phyloP scores from a whole-genome alignment of 2,329 filamentous ascomycete genomes.

The Setomelanomma holmii region DNA sequence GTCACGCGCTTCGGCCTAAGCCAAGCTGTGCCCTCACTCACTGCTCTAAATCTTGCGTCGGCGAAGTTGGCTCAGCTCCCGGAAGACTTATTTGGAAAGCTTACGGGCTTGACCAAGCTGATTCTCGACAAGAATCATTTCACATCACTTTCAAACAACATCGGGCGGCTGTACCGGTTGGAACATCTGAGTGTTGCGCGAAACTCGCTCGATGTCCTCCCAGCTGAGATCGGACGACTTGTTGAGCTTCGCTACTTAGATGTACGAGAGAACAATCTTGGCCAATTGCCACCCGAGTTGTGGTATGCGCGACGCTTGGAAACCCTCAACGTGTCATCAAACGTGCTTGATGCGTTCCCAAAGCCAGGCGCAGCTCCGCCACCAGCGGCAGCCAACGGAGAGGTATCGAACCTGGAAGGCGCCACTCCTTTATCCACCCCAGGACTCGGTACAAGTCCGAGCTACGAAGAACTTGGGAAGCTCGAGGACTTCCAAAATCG shows the following conservation, averaged over 20 bases:
- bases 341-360: slow-evolving; percentile 88
- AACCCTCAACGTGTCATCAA: slow-evolving; percentile 93
- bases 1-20: slow-evolving; percentile 91
- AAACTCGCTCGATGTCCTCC: slow-evolving; percentile 84
- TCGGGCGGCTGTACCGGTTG: slow-evolving; percentile 81
- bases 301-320: slow-evolving; percentile 94
- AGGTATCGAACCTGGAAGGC: slow-evolving; percentile 44
- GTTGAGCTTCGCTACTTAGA: slow-evolving; percentile 85
- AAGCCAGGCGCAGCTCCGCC: slow-evolving; percentile 80
- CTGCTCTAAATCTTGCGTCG: slow-evolving; percentile 86
- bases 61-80: slow-evolving; percentile 88
- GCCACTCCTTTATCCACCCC: slow-evolving; percentile 57
- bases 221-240: slow-evolving; percentile 86
- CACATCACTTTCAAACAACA: slow-evolving; percentile 82
- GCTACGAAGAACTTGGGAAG: slow-evolving; percentile 77
- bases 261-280: slow-evolving; percentile 91
- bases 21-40: slow-evolving; percentile 78
- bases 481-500: slow-evolving; percentile 69
- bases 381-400: slow-evolving; percentile 33
- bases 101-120: slow-evolving; percentile 85
- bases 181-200: slow-evolving; percentile 94
- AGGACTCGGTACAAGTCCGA: slow-evolving; percentile 62
- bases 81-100: slow-evolving; percentile 85
- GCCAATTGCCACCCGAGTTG: slow-evolving; percentile 86
- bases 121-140: slow-evolving; percentile 96